phyloP scores from a whole-genome alignment of 768 basidiomycete species.

The Amanita brunnescens region DNA sequence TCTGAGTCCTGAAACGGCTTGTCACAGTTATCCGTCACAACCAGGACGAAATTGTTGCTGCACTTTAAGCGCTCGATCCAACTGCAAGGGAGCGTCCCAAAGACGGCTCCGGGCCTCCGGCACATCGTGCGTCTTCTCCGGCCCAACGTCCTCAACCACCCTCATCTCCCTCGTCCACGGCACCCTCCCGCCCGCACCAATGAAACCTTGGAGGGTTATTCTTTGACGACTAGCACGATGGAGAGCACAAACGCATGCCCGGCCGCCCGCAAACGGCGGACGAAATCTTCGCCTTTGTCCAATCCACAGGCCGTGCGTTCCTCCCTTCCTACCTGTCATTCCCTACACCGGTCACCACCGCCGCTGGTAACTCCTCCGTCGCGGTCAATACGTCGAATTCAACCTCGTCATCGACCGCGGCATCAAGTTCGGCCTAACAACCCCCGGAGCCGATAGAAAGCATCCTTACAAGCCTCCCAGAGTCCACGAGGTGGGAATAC shows the following conservation, averaged over 20 bases:
- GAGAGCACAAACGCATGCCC: constrained; percentile 54
- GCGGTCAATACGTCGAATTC: constrained; percentile 94
- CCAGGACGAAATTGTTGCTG: too few species aligned
- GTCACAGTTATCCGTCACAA: too few species aligned
- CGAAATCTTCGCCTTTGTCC: constrained; percentile 71
- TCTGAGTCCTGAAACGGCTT: too few species aligned
- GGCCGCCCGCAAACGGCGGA: constrained; percentile 48
- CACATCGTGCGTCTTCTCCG: too few species aligned
- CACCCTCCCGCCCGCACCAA: too few species aligned
- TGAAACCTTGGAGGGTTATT: constrained; percentile 97
- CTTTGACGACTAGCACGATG: constrained; percentile 84
- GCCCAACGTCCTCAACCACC: too few species aligned
- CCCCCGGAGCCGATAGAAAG: constrained; percentile 83
- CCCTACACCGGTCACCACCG: constrained; percentile 59
- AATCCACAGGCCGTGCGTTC: constrained; percentile 70
- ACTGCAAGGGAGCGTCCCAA: too few species aligned
- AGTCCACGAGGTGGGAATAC: constrained; percentile 88
- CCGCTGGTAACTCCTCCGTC: constrained; percentile 87
- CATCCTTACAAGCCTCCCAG: constrained; percentile 83
- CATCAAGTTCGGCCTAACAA: constrained; percentile 79
- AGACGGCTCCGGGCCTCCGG: too few species aligned
- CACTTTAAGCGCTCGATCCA: too few species aligned
- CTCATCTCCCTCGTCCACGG: too few species aligned
- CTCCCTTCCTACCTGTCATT: constrained; percentile 72
- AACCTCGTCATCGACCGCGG: constrained; percentile 83